phyloP scores from a whole-genome alignment of 2,329 filamentous ascomycete genomes.

The Zasmidium citrigriseum region DNA sequence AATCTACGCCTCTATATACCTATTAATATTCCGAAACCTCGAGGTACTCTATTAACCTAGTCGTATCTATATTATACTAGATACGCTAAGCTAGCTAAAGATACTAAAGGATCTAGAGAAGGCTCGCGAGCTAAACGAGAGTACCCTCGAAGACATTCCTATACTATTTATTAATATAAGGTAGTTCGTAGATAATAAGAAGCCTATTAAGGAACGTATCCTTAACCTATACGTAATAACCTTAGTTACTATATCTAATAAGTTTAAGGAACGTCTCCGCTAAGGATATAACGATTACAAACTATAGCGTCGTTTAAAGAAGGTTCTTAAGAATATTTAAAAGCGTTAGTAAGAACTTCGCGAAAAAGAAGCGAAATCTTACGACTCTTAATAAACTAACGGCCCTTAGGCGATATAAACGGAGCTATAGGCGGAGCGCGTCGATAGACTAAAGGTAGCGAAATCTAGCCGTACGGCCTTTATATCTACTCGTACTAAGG shows the following conservation, averaged over 20 bases:
- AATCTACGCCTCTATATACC: too few relatives aligned
- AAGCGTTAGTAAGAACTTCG: too few relatives aligned
- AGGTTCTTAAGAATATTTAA: background rate
- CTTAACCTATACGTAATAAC: background rate
- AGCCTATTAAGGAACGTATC: background rate
- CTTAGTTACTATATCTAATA: background rate
- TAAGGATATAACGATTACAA: background rate
- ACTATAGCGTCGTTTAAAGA: background rate
- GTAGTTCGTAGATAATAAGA: background rate
- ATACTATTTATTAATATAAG: background rate
- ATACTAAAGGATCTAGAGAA: background rate
- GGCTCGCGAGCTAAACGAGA: background rate
- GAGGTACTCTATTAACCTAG: background rate
- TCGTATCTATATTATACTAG: background rate
- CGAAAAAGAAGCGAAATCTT: too few relatives aligned
- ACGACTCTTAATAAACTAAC: too few relatives aligned
- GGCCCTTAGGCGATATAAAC: too few relatives aligned
- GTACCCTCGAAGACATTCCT: background rate
- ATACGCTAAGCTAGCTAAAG: background rate
- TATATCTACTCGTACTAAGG: background rate
- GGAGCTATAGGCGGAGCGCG: too few relatives aligned
- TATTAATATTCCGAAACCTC: background rate
- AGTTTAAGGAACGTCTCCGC: background rate
- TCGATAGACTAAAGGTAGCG: too few relatives aligned
- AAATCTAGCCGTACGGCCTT: background rate